Conservation (phyloP, 192 early-diverging fungal genomes). For the Podila epigama region DNA sequence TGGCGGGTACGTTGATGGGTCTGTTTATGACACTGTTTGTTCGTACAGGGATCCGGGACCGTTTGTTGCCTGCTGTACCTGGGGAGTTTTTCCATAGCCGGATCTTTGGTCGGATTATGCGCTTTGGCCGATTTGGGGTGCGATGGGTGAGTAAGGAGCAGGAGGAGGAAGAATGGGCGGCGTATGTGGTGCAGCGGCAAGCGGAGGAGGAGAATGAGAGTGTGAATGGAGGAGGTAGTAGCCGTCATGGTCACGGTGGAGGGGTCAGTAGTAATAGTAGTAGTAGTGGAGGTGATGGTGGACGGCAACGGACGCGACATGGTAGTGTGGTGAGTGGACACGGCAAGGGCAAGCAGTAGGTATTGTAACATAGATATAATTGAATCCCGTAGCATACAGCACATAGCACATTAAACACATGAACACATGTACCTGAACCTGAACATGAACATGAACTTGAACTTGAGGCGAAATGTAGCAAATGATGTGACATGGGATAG, state of each 20-base stretch:
- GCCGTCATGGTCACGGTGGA: neutral
- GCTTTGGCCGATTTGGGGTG: conserved; percentile 53
- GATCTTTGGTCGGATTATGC: conserved; percentile 60
- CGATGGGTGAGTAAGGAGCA: conserved; percentile 34
- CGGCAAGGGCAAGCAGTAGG: no score
- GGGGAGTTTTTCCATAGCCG: conserved; percentile 69
- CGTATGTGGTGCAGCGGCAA: conserved; percentile 33
- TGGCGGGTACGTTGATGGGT: conserved; percentile 62
- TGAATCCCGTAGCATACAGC: no score
- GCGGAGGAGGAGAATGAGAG: conserved; percentile 21
- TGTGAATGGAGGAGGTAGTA: neutral
- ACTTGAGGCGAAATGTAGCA: no score
- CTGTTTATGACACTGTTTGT: conserved; percentile 66
- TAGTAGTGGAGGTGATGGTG: neutral
- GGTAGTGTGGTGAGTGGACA: no score
- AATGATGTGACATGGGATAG: no score
- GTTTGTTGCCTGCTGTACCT: conserved; percentile 65
- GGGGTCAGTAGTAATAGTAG: neutral
- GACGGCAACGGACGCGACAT: no score
- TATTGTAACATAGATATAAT: no score
- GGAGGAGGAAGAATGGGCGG: conserved; percentile 19
- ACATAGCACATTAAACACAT: no score
- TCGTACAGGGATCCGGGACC: conserved; percentile 67
- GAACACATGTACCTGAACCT: no score
- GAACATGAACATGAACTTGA: no score